phyloP scores from a whole-genome alignment of 352 stramenopile species.

The Phytophthora hibernalis region DNA sequence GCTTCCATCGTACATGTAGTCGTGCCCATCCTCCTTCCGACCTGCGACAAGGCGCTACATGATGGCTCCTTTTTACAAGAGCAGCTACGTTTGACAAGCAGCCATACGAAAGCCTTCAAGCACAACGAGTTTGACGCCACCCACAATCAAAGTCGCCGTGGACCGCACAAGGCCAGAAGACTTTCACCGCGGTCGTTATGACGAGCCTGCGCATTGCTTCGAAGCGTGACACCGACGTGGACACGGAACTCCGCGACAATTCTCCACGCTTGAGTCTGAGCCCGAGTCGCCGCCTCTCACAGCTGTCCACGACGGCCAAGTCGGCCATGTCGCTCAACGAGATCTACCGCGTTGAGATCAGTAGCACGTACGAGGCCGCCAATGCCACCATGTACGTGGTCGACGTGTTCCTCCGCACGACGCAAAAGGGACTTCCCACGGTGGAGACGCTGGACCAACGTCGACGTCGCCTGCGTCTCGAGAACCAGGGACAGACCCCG shows the following conservation, averaged over 20 bases:
- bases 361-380: conserved; percentile 40
- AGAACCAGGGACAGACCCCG: conserved; percentile 27
- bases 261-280: conserved; percentile 10
- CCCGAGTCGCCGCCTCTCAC: conserved; percentile 36
- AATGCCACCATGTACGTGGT: conserved; percentile 61
- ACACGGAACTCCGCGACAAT: conserved; percentile 7
- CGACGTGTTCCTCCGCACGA: conserved; percentile 51
- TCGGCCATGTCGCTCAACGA: conserved; percentile 67
- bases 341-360: conserved; percentile 60
- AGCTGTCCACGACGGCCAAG: conserved; percentile 56
- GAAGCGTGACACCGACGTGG: conserved; percentile 20
- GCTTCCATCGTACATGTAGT: neutral
- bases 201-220: conserved; percentile 6
- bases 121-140: conserved; percentile 7
- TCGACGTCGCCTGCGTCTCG: conserved; percentile 28
- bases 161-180: conserved; percentile 16
- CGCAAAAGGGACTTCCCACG: conserved; percentile 59
- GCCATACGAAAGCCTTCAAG: conserved; percentile 12
- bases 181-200: conserved; percentile 1
- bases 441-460: conserved; percentile 33
- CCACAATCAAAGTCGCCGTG: conserved; percentile 25
- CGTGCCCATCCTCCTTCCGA: neutral
- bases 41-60: neutral
- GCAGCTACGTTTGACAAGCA: conserved; percentile 14
- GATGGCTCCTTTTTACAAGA: neutral